Base-by-base conservation (phyloP, 768 basidiomycete genomes). In the Hygrophorus pudorinus region DNA sequence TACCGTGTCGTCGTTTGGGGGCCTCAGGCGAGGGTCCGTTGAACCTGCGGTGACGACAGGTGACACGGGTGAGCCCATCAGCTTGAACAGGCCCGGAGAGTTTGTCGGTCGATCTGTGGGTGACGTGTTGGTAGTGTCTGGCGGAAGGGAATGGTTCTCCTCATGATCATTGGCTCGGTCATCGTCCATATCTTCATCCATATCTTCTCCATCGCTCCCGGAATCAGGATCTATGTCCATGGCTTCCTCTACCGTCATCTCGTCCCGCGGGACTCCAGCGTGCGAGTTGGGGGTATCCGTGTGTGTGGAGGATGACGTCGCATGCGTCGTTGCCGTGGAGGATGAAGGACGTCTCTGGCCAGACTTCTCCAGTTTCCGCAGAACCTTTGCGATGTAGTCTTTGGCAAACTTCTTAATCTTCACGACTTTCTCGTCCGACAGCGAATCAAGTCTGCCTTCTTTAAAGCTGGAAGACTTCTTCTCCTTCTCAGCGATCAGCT, bases 371-470 rank as follows among this genome's bases (percentile, higher is more conserved):
- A 81, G 61, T 53, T 77, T 84, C 30, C 75, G 75, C 13, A 87
- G 61, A 8, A 93, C 65, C 43, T 94, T 96, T 45, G 73, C 65
- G 45, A 92, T 80, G 59, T 88, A 98, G 34, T 96, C 90, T 61
- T 94, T 91, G 28, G 84, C 71, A 57, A 92, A 98, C 56, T 86
- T 83, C 64, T 90, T 94, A 61, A 98, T 91, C 65, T 97, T 97
- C 36, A 59, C 55, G 16, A 74, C 66, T 59, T 97, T 97, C 51
- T 98, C 93, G 3, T 92, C 85, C 2, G 87, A 80, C 17, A 97
- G 72, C 2, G 73, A 32, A 2, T 90, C 85, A 11, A 94, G 71
- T 42, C 75, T 74, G 14, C 74, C 73, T n/a, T 84, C 79, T 45
- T 71, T 74, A 56, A 85, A 97, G 34, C 76, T 79, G 2, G 79